Percentiles rank a stretch among this genome's conserved stretches.
These are phyloP conservation scores for Pseudopithomyces maydicus DNA, from an alignment of 2,329 filamentous ascomycete genomes.

Conservation along the genomic window DNA sequence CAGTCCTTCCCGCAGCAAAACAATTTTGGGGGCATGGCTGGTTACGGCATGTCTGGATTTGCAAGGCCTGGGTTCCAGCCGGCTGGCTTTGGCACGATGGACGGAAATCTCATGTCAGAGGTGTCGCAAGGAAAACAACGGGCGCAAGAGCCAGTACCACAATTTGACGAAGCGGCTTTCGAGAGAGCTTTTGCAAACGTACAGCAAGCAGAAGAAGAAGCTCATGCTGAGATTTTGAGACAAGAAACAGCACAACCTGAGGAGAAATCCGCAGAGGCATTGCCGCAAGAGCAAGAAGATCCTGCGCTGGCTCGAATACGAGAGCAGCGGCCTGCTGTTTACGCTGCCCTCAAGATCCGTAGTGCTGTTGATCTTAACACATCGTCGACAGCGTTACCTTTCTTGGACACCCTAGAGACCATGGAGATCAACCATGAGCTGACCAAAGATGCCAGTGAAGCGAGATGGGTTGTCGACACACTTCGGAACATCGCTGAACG, in stretches of 20 bases:
- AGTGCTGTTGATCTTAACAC: slow-evolving; percentile 38
- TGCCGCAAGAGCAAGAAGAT: slow-evolving; percentile 33
- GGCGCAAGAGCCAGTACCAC: slow-evolving; percentile 42
- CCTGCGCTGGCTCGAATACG: slow-evolving; percentile 38
- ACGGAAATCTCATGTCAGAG: slow-evolving; percentile 23
- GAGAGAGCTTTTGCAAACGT: slow-evolving; percentile 59
- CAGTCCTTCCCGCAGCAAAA: slow-evolving; percentile 33
- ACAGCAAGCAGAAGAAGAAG: slow-evolving; percentile 33
- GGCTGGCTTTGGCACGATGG: slow-evolving; percentile 22
- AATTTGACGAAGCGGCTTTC: slow-evolving; percentile 62
- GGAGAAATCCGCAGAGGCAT: slow-evolving; percentile 2
- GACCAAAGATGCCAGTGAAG: slow-evolving; percentile 37
- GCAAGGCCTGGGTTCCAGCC: slow-evolving; percentile 35
- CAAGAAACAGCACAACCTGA: slow-evolving; percentile 17
- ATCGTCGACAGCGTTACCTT: slow-evolving; percentile 28
- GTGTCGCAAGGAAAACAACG: slow-evolving; percentile 41
- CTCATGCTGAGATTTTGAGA: slow-evolving; percentile 15
- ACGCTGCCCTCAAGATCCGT: slow-evolving; percentile 39
- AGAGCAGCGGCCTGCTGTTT: slow-evolving; percentile 42
- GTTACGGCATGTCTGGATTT: slow-evolving; percentile 34
- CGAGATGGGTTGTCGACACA: slow-evolving; percentile 38
- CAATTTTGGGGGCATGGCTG: slow-evolving; percentile 32
- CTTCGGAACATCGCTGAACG: slow-evolving; percentile 34
- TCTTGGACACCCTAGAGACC: slow-evolving; percentile 30
- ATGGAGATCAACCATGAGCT: slow-evolving; percentile 32